Evolutionary conservation across 495 filamentous ascomycete species (phyloP), one percentile per base, ranked within the genome.

Genomic region (Trichoderma erinaceum): DNA sequence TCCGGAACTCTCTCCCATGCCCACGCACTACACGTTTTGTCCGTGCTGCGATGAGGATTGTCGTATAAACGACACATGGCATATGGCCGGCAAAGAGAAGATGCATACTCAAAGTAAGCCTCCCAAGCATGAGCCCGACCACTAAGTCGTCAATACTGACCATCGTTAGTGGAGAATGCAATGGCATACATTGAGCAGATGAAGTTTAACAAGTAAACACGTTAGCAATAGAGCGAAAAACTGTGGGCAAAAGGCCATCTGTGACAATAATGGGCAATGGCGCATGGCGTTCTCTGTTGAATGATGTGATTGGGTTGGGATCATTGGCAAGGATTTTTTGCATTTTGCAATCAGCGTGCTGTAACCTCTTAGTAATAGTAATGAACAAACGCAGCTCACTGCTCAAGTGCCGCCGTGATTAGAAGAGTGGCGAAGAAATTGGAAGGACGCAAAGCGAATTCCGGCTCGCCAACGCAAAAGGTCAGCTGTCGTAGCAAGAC

Each of bases 151-250:
- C 2, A 11, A 29, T 61, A 16, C 56, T 61, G 25, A 61, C 56
- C 23, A 13, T 29, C 12, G 56, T 1, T 32, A 61, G 56, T 61
- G 56, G 56, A 61, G 16, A 29, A 61, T 61, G 56, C 56, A 29
- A 61, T 61, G 56, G 56, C 56, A 32, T 61, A 61, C 56, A 61
- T 61, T 61, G 56, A 61, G 27, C 56, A 25, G 23, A 61, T 61
- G 56, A 61, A 61, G 8, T 61, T 32, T 7, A 16, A 27, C 10
- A 12, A 61, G 23, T 56, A 56, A 16, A 32, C 56, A 61, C 13
- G 56, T 61, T 61, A 61, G 5, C 25, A 29, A n/a, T 11, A 3
- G 23, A 29, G 10, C 8, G 23, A 61, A 16, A 32, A 61, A 61
- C 13, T 23, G 56, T 32, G 23, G 56, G 12, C 56, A 61, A 12